These are phyloP conservation scores for Blumeriella jaapii DNA, from an alignment of 2,329 filamentous ascomycete species.

Conservation along the genomic window DNA sequence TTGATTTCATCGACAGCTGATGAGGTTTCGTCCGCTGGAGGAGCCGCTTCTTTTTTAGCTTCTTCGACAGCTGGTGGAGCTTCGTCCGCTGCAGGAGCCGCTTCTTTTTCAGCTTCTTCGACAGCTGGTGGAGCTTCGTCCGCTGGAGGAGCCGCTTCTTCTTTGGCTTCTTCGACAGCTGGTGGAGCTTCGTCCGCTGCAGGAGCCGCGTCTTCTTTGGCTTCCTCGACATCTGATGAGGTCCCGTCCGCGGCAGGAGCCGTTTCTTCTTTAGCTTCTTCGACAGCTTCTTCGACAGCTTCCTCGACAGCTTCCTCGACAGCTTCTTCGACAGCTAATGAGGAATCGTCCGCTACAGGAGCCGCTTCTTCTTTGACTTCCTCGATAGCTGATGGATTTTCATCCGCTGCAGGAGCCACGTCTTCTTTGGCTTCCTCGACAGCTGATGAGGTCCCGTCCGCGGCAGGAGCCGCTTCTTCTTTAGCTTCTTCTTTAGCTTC, in stretches of 20 bases:
- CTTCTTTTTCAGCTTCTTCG: not conserved
- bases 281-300: not conserved
- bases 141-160: not conserved
- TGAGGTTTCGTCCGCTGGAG: not conserved
- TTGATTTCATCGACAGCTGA: not conserved
- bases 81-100: not conserved
- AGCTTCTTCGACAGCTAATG: not conserved
- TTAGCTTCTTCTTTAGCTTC: conserved; percentile 1
- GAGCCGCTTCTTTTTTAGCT: not conserved
- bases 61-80: not conserved
- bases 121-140: not conserved
- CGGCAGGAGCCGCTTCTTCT: not conserved
- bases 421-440: conserved; percentile 1
- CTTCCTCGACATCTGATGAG: not conserved
- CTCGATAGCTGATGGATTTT: not conserved
- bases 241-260: not conserved
- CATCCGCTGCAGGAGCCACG: not conserved
- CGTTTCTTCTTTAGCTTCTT: not conserved
- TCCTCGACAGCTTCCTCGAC: not conserved
- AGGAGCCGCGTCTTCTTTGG: not conserved
- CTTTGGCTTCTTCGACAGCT: not conserved
- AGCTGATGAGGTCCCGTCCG: not conserved
- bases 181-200: not conserved
- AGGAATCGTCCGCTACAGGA: not conserved
- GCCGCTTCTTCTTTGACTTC: not conserved